Conservation (phyloP, 257 asterid genomes). For the Solanum pennellii region DNA sequence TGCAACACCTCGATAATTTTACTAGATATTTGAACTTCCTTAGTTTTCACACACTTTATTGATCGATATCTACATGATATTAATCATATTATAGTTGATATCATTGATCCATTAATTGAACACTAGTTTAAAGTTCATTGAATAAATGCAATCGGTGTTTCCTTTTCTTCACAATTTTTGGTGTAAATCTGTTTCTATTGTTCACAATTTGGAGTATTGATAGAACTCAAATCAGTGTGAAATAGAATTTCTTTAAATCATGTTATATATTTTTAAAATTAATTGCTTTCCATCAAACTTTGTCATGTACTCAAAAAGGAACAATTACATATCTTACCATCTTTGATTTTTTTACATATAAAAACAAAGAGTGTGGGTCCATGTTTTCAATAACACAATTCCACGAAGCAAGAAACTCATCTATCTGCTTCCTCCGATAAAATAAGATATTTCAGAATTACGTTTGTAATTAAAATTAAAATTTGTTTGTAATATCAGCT, state of each 20-base stretch:
- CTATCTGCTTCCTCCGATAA: too few relatives aligned
- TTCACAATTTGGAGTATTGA: background rate
- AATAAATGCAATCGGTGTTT: background rate
- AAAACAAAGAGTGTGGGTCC: background rate
- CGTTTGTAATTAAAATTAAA: background rate
- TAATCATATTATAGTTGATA: background rate
- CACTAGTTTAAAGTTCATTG: background rate
- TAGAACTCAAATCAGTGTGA: background rate
- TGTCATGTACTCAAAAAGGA: background rate
- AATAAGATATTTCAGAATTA: background rate
- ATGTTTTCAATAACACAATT: background rate
- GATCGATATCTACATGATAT: background rate
- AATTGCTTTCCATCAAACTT: background rate
- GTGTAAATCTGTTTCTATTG: background rate
- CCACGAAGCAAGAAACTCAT: background rate
- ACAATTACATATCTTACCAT: background rate
- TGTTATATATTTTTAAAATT: background rate
- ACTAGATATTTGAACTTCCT: background rate
- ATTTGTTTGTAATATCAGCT: fast-evolving
- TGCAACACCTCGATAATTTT: background rate
- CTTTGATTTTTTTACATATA: background rate
- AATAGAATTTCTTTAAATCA: background rate
- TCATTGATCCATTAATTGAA: background rate
- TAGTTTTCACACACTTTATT: background rate
- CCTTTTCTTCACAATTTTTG: background rate